Evolutionary conservation across 2,329 filamentous ascomycete species (phyloP).

Genomic region (Xylariomycetidae sp.): DNA sequence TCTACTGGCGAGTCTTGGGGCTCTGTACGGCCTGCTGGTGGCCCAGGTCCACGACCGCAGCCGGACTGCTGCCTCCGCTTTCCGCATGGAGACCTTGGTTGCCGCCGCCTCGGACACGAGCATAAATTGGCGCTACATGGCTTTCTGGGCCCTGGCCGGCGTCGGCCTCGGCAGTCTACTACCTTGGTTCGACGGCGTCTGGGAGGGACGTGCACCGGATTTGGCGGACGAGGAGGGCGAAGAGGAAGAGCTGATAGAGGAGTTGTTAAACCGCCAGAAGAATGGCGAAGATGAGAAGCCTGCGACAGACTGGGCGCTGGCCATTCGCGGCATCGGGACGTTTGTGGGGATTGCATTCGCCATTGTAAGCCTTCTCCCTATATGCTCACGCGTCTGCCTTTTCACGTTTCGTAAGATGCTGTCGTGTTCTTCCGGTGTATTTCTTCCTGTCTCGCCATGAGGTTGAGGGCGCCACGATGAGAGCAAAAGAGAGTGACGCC

Average conservation of each 20-base stretch:
- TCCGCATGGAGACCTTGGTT: conserved; percentile 45
- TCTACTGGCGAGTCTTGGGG: conserved; percentile 71
- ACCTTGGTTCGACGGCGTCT: conserved; percentile 77
- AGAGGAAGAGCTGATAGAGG: conserved; percentile 11
- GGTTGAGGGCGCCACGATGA: too few relatives aligned
- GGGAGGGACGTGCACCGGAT: too few relatives aligned
- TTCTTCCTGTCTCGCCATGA: too few relatives aligned
- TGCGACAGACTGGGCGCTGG: conserved; percentile 59
- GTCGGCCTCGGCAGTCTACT: conserved; percentile 72
- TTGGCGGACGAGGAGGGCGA: conserved; percentile 40
- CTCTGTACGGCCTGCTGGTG: conserved; percentile 77
- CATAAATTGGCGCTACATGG: conserved; percentile 58
- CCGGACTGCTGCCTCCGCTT: conserved; percentile 51
- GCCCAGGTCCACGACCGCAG: conserved; percentile 70
- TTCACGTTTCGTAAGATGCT: background rate
- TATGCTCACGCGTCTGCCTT: conserved; percentile 1
- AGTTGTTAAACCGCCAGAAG: conserved; percentile 21
- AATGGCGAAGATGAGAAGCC: conserved; percentile 22
- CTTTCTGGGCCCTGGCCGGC: conserved; percentile 76
- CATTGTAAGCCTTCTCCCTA: conserved; percentile 58
- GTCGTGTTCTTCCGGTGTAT: too few relatives aligned
- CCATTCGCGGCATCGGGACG: conserved; percentile 51
- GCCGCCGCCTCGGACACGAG: too few relatives aligned
- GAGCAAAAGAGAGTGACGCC: too few relatives aligned
- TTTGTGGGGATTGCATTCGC: conserved; percentile 58